Percentiles rank a stretch among this genome's conserved stretches.
These are phyloP conservation scores for Amanita exitialis DNA, from an alignment of 768 basidiomycete genomes.

Conservation along the genomic window DNA sequence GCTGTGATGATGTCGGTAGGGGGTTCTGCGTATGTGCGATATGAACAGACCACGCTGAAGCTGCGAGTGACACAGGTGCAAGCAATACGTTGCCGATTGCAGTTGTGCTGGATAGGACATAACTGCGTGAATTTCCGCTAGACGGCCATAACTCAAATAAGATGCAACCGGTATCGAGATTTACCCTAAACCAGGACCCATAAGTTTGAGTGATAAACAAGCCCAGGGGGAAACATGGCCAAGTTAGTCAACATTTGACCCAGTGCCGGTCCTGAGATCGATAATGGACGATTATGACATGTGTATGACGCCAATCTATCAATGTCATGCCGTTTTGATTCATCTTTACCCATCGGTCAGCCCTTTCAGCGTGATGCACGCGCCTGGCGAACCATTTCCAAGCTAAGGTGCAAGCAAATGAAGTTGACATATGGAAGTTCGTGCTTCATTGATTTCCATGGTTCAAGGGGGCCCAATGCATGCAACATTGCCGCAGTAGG, in stretches of 20 bases:
- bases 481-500: not conserved
- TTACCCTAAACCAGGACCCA: slow-evolving; percentile 2
- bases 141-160: not conserved
- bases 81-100: slow-evolving; percentile 2
- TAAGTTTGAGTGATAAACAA: slow-evolving; percentile 3
- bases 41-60: slow-evolving; percentile 6
- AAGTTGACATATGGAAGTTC: not conserved
- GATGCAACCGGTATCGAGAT: not conserved
- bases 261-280: slow-evolving; percentile 1
- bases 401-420: not conserved
- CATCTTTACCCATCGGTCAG: not conserved
- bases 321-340: not conserved
- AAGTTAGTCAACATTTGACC: slow-evolving; percentile 4
- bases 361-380: not conserved
- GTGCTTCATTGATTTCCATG: not conserved
- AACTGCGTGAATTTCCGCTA: not conserved
- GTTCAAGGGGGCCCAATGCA: not conserved
- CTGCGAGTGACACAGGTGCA: slow-evolving; percentile 6
- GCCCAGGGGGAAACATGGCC: not conserved
- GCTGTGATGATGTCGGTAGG: not conserved
- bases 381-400: not conserved
- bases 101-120: not conserved
- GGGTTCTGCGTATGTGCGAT: not conserved
- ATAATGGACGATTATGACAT: not conserved
- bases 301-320: slow-evolving; percentile 5